These are phyloP conservation scores for Jacaranda mimosifolia DNA, from an alignment of 257 asterid species.

Conservation along the genomic window DNA sequence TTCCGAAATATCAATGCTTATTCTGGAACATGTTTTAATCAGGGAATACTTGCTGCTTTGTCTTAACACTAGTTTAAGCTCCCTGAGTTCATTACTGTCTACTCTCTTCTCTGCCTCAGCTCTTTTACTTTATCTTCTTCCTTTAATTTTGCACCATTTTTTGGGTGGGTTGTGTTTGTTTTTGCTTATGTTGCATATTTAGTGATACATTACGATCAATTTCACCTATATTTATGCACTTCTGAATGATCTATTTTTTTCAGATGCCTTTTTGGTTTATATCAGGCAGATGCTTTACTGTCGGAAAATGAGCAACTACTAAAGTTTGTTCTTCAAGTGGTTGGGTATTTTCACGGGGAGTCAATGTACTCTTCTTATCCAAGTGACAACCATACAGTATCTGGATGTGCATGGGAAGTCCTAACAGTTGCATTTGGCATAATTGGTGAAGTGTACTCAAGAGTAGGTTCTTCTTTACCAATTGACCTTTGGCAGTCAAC, in stretches of 20 bases:
- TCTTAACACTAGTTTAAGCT: constrained; percentile 26
- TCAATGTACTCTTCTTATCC: constrained; percentile 47
- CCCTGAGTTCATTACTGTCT: constrained; percentile 7
- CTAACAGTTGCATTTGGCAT: constrained; percentile 66
- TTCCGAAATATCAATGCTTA: constrained; percentile 18
- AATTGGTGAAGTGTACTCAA: constrained; percentile 76
- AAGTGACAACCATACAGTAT: constrained; percentile 44
- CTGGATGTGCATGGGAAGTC: constrained; percentile 57
- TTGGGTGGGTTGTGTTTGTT: constrained; percentile 15
- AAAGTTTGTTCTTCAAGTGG: constrained; percentile 68
- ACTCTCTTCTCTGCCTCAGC: neutral
- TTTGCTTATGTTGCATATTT: constrained; percentile 9
- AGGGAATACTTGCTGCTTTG: constrained; percentile 30
- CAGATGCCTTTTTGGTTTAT: constrained; percentile 70
- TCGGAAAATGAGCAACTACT: constrained; percentile 67
- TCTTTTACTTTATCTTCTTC: constrained; percentile 1
- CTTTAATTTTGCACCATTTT: constrained; percentile 26
- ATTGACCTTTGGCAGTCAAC: constrained; percentile 77
- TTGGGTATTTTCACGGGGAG: constrained; percentile 56
- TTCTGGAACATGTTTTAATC: constrained; percentile 3
- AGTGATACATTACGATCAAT: constrained; percentile 16
- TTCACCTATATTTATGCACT: constrained; percentile 25
- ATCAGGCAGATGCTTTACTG: constrained; percentile 57
- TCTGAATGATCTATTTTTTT: constrained; percentile 34
- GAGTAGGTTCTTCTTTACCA: constrained; percentile 70